phyloP scores from a whole-genome alignment of 345 rosid genomes.

The Heritiera littoralis region DNA sequence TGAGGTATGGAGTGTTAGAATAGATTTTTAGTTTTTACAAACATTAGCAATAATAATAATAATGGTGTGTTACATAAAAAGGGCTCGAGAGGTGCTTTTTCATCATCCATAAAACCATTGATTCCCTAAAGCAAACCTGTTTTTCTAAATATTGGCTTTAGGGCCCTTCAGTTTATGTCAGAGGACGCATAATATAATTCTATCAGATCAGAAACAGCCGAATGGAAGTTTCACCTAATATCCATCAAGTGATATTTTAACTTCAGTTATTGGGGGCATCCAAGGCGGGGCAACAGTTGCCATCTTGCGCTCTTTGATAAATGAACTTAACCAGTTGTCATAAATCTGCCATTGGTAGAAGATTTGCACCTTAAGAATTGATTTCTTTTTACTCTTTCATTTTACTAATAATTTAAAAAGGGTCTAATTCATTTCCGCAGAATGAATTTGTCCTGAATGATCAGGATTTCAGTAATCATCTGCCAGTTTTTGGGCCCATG shows the following conservation, averaged over 20 bases:
- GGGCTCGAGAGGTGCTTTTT: not conserved
- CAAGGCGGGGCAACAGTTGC: not conserved
- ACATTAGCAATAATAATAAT: conserved; percentile 10
- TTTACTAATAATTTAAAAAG: not conserved
- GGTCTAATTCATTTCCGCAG: not conserved
- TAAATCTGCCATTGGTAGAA: not conserved
- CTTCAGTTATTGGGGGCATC: not conserved
- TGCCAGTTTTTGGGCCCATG: not conserved
- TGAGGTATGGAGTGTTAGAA: not conserved
- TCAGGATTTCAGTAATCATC: not conserved
- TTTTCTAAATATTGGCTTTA: conserved; percentile 1
- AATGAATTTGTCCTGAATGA: not conserved
- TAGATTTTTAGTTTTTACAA: not conserved
- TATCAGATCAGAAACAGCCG: not conserved
- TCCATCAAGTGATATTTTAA: conserved; percentile 8
- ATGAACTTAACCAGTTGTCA: too few species aligned
- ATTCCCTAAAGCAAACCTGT: not conserved
- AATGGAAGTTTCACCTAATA: conserved; percentile 19
- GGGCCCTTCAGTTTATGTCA: conserved; percentile 11
- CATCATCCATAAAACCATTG: not conserved
- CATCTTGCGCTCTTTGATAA: not conserved
- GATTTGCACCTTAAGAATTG: not conserved
- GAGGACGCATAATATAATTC: conserved; percentile 1
- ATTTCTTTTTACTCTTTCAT: not conserved
- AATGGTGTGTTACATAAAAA: not conserved